Conservation (phyloP, 768 basidiomycete genomes). For the Tricholomella constricta region DNA sequence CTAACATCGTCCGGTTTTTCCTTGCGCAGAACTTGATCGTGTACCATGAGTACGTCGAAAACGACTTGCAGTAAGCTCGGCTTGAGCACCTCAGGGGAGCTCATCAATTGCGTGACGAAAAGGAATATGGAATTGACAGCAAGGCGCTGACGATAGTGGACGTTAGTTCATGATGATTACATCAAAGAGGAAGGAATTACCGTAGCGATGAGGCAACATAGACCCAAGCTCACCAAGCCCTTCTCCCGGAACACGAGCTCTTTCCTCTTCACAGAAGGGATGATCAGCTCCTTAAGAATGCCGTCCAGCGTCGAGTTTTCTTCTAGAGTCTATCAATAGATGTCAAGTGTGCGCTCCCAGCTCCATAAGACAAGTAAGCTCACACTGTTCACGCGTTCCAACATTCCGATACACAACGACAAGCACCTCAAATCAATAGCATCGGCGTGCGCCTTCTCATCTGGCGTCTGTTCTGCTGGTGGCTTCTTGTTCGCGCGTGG, state of each 20-base stretch:
- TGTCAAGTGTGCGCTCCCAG: background rate
- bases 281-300: slow-evolving; percentile 75
- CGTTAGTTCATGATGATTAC: background rate
- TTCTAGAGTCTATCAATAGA: slow-evolving; percentile 53
- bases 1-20: slow-evolving; percentile 23
- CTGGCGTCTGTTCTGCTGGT: slow-evolving; percentile 49
- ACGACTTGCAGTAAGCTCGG: slow-evolving; percentile 74
- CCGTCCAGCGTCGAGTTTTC: slow-evolving; percentile 73
- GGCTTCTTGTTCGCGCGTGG: slow-evolving; percentile 29
- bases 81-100: slow-evolving; percentile 65
- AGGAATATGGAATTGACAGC: slow-evolving; percentile 51
- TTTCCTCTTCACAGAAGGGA: slow-evolving; percentile 83
- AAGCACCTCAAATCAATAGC: slow-evolving; percentile 75
- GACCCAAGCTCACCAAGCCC: slow-evolving; percentile 67
- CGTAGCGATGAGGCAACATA: slow-evolving; percentile 76
- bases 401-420: slow-evolving; percentile 75
- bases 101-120: slow-evolving; percentile 62
- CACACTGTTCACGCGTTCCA: slow-evolving; percentile 86
- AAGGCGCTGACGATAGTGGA: slow-evolving; percentile 25
- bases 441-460: slow-evolving; percentile 60
- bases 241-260: slow-evolving; percentile 64
- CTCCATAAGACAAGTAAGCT: slow-evolving; percentile 25
- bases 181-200: slow-evolving; percentile 31
- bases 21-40: slow-evolving; percentile 57
- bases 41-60: slow-evolving; percentile 87